Base-by-base conservation (phyloP, 306 rosid species). In the Abrus pulchellus region DNA sequence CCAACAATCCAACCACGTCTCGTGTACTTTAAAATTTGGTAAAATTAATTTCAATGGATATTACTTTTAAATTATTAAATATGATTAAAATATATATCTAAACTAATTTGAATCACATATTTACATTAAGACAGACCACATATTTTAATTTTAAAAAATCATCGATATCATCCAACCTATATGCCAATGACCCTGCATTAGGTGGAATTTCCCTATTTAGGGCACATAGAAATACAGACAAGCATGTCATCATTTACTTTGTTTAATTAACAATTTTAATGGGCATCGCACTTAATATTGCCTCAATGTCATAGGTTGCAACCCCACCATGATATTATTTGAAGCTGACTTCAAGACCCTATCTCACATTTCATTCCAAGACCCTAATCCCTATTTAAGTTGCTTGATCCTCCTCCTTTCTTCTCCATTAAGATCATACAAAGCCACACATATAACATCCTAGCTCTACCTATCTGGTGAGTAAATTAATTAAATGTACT, bases 251-350 rank as follows among this genome's bases (percentile, higher is more conserved):
- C 75, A 66, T 52, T 72, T 34, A n/a, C 55, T 72, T 10, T 13
- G 7, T 34, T 55, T 78, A 11, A 64, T 55, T 38, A 47, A 34
- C 50, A 72, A 78, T 8, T 29, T 29, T 65, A 83, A 83, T 83
- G 86, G 83, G 52, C 59, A 73, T 78, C 49, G 72, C 93, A 89
- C 92, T 86, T 38, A 77, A 40, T 44, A 6, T 83, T 86, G 80
- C 81, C 82, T 48, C 78, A 56, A 71, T 82, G 68, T 59, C 73
- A 54, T 78, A 76, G 74, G 86, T 53, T 85, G 78, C 83, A 71
- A 72, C 86, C 70, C 85, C 83, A 76, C 77, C 81, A 83, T 80
- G 82, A 68, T 83, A 77, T 45, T 47, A 52, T 78, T 75, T 74
- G 69, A 76, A 27, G 27, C 29, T 67, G 80, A 55, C 54, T 55